Conservation (phyloP, 495 filamentous ascomycete genomes). For the Aspergillus conjunctus region DNA sequence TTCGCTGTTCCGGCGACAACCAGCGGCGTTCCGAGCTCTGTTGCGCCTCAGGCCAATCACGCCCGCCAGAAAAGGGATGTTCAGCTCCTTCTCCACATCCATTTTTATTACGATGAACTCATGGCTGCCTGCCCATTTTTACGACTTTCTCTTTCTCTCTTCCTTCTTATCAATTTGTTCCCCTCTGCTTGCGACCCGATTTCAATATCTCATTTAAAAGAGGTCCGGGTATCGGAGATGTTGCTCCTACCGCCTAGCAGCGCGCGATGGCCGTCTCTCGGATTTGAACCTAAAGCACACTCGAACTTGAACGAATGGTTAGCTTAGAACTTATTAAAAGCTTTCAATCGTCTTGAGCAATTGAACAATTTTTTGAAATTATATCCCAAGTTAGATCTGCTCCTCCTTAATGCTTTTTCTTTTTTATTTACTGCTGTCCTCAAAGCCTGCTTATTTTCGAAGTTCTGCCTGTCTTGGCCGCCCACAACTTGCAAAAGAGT, state of each 20-base stretch:
- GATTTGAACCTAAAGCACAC: constrained; percentile 1
- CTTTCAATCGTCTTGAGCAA: too few relatives aligned
- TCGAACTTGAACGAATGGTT: too few relatives aligned
- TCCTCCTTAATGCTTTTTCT: too few relatives aligned
- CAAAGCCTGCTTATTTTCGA: too few relatives aligned
- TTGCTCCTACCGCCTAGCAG: not conserved
- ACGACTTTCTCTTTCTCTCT: not conserved
- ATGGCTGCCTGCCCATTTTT: constrained; percentile 4
- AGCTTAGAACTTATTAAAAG: too few relatives aligned
- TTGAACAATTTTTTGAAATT: too few relatives aligned
- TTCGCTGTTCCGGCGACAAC: constrained; percentile 25
- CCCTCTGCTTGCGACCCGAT: not conserved
- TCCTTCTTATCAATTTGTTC: not conserved
- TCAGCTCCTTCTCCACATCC: constrained; percentile 29
- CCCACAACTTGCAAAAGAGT: too few relatives aligned
- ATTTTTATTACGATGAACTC: constrained; percentile 13
- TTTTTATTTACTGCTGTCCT: too few relatives aligned
- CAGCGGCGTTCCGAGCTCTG: constrained; percentile 34
- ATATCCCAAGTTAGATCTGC: too few relatives aligned
- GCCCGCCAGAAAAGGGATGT: constrained; percentile 21
- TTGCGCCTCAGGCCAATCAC: constrained; percentile 41
- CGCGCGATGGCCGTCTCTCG: constrained; percentile 35
- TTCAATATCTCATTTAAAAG: not conserved
- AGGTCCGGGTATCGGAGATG: too few relatives aligned
- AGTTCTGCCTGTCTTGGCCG: too few relatives aligned